Evolutionary conservation across 163 green algal species (phyloP).

Genomic region (Volvox carteri): DNA sequence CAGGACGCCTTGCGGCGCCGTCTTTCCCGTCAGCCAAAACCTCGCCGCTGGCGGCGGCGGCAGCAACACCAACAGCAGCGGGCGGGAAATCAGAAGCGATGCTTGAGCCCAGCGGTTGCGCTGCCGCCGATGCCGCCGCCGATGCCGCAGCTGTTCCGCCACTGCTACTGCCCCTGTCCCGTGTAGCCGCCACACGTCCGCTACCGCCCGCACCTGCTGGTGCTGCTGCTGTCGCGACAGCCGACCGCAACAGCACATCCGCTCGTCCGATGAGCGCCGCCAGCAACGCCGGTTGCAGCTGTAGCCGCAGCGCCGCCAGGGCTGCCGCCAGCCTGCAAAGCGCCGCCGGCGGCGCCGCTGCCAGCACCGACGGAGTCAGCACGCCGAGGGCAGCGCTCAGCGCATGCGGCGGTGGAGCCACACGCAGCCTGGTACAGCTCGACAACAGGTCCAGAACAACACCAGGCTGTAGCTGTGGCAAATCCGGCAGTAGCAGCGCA

Average conservation of each 20-base stretch:
- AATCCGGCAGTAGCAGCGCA: conserved; percentile 33
- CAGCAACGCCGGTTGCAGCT: conserved; percentile 18
- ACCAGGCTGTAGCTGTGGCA: neutral
- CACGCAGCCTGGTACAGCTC: conserved; percentile 25
- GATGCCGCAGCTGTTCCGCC: too few relatives aligned
- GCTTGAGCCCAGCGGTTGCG: neutral
- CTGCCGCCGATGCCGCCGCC: neutral
- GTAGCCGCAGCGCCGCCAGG: conserved; percentile 2
- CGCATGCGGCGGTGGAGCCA: conserved; percentile 9
- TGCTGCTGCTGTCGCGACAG: neutral
- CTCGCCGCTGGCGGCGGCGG: too few relatives aligned
- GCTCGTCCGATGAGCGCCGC: neutral
- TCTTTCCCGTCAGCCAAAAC: too few relatives aligned
- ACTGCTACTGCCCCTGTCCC: too few relatives aligned
- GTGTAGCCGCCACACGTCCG: neutral
- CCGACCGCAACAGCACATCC: neutral
- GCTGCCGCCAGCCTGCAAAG: conserved; percentile 38
- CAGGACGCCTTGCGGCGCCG: neutral
- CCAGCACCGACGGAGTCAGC: neutral
- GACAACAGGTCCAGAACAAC: conserved; percentile 10
- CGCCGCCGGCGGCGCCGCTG: conserved; percentile 11
- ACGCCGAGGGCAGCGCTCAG: neutral
- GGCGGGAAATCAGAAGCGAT: neutral
- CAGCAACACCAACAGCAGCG: neutral
- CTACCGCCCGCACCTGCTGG: neutral